Base-by-base conservation (phyloP, 2,329 filamentous ascomycete genomes). In the Fusarium chlamydosporum region DNA sequence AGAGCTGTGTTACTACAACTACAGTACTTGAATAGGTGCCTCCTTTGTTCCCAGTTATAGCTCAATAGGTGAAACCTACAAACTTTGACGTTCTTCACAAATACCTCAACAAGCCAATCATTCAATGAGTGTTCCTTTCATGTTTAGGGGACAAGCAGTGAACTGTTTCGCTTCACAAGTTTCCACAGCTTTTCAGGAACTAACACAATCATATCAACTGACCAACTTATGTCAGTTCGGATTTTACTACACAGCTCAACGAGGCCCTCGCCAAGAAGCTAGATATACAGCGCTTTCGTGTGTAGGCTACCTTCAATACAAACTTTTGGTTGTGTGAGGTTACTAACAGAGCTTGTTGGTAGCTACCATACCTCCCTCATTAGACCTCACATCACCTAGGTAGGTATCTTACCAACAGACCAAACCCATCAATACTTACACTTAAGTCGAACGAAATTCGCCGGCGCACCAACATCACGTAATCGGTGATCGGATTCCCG, bases 281-380 rank as follows among this genome's bases (percentile, higher is more conserved):
- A 51, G 16, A 15, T 4, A 16, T 8, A 40, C 23, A 15, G 34
- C 27, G 4, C 18, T 26, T 50, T 51, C 12, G 12, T 29, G 8
- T 18, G 7, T 16, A 40, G 13, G 11, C 10, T n/a, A 11, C 27
- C 16, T 26, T 11, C 12, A 26, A n/a, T 20, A 43, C 12, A 38
- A 16, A n/a, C 20, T n/a, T 27, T 7, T 33, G 20, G 37, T 20
- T 13, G 18, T n/a, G 13, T 41, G 11, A 27, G 6, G 8, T 15
- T 20, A 10, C 38, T 35, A 27, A 16, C 6, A 38, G 31, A 63
- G 58, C 31, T 34, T 34, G 29, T 35, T 40, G 23, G 51, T 61
- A 12, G 26, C 27, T 34, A 15, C 26, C 18, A 9, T 40, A 45
- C n/a, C n/a, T 45, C 18, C 12, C 20, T n/a, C 20, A 4, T 15